Percentiles rank a stretch among this genome's conserved stretches.
These are phyloP conservation scores for Diospyros kaki DNA, from an alignment of 148 eudicot genomes.

Conservation along the genomic window DNA sequence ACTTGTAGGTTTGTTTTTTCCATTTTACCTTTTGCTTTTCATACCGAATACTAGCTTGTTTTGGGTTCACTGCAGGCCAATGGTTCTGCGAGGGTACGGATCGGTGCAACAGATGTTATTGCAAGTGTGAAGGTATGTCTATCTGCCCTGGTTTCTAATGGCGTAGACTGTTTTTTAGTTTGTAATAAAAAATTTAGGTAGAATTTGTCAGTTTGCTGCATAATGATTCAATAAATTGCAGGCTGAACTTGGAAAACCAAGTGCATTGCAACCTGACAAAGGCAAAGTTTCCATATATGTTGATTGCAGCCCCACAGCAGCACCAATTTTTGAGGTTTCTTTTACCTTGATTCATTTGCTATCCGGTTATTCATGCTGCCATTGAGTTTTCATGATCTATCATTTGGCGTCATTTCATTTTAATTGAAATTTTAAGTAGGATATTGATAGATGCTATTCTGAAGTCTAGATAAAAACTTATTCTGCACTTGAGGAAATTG, in stretches of 20 bases:
- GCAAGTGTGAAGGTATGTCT: constrained; percentile 83
- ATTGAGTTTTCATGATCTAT: neutral
- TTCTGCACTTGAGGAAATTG: no score
- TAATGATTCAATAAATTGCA: constrained; percentile 25
- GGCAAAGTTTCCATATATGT: constrained; percentile 78
- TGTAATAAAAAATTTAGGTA: neutral
- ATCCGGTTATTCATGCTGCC: neutral
- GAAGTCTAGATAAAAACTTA: no score
- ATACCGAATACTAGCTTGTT: constrained; percentile 1
- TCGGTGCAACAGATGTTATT: constrained; percentile 83
- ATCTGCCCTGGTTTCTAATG: neutral
- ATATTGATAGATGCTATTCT: neutral
- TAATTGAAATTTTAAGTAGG: neutral
- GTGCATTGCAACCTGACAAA: constrained; percentile 61
- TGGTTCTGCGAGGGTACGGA: constrained; percentile 90
- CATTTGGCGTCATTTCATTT: neutral
- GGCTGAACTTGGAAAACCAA: constrained; percentile 79
- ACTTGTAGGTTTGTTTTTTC: neutral
- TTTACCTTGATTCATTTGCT: constrained; percentile 14
- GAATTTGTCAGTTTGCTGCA: neutral
- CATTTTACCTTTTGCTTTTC: neutral
- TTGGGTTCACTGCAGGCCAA: constrained; percentile 51
- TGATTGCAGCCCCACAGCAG: constrained; percentile 89
- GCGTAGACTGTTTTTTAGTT: neutral
- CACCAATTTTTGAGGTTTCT: constrained; percentile 82